Percentiles rank a stretch among this genome's conserved stretches.
Conservation (phyloP, 1,139 yeast species). For the Candida labiduridarum region DNA sequence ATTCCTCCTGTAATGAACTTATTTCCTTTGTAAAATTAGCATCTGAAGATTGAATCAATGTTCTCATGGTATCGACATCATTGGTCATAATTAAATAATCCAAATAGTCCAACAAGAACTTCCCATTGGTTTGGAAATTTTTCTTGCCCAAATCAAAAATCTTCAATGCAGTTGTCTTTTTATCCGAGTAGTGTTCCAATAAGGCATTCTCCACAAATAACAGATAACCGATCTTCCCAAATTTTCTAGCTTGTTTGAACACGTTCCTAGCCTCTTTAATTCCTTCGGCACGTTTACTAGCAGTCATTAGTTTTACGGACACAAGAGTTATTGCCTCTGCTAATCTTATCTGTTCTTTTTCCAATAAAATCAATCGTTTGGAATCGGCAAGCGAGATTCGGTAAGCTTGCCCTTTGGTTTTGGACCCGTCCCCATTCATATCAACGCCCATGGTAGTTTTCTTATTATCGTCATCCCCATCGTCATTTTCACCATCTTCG, state of each 20-base stretch:
- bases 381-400: constrained; percentile 15
- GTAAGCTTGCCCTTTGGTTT: constrained; percentile 1
- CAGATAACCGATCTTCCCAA: constrained; percentile 64
- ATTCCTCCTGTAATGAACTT: constrained; percentile 23
- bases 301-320: constrained; percentile 60
- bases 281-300: constrained; percentile 62
- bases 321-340: constrained; percentile 48
- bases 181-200: constrained; percentile 72
- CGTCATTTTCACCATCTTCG: constrained; percentile 15
- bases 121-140: constrained; percentile 53
- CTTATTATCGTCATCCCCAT: constrained; percentile 18
- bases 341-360: constrained; percentile 22
- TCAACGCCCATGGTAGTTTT: constrained; percentile 1
- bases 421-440: background rate
- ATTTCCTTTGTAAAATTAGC: constrained; percentile 42
- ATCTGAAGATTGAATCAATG: constrained; percentile 66
- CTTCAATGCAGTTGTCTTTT: constrained; percentile 69
- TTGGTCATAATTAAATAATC: constrained; percentile 70
- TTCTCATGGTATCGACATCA: constrained; percentile 82
- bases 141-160: constrained; percentile 78
- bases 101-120: constrained; percentile 69
- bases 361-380: constrained; percentile 12
- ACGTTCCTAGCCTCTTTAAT: constrained; percentile 73
- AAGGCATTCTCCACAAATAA: constrained; percentile 81
- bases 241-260: constrained; percentile 60